Evolutionary conservation across 2,329 filamentous ascomycete genomes (phyloP).

Genomic region (Trichoderma cornu-damae): DNA sequence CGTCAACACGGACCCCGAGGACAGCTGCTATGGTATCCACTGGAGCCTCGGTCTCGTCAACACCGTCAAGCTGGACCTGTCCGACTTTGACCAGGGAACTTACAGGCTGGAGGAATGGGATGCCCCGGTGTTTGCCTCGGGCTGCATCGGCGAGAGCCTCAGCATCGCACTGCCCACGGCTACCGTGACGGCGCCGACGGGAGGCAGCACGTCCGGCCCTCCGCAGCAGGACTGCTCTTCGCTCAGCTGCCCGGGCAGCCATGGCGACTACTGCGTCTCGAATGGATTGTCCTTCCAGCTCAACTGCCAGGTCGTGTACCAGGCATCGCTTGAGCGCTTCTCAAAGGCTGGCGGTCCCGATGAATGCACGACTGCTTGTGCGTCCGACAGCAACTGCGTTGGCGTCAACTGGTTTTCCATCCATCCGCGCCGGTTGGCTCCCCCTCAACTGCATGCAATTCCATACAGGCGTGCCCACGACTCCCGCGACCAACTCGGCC

Average conservation of each 20-base stretch:
- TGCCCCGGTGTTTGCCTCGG: background rate
- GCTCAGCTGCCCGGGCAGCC: background rate
- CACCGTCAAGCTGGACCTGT: background rate
- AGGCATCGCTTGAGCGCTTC: background rate
- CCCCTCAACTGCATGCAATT: background rate
- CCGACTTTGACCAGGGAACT: background rate
- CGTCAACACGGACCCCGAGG: background rate
- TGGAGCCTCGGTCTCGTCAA: slow-evolving; percentile 6
- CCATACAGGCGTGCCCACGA: background rate
- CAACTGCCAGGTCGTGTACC: background rate
- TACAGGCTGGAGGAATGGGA: slow-evolving; percentile 3
- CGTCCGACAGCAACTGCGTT: background rate
- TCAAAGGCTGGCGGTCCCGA: background rate
- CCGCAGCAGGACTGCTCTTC: background rate
- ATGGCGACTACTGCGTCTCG: background rate
- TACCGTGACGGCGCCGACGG: background rate
- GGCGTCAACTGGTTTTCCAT: background rate
- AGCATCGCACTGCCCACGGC: background rate
- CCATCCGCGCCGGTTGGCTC: accelerated
- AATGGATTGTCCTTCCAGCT: background rate
- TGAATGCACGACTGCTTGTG: background rate
- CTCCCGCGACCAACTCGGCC: background rate
- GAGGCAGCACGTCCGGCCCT: background rate
- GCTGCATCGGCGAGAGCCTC: background rate
- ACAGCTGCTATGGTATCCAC: slow-evolving; percentile 1